Conservation (phyloP, 768 basidiomycete species). For the Tephrocybe sp. region DNA sequence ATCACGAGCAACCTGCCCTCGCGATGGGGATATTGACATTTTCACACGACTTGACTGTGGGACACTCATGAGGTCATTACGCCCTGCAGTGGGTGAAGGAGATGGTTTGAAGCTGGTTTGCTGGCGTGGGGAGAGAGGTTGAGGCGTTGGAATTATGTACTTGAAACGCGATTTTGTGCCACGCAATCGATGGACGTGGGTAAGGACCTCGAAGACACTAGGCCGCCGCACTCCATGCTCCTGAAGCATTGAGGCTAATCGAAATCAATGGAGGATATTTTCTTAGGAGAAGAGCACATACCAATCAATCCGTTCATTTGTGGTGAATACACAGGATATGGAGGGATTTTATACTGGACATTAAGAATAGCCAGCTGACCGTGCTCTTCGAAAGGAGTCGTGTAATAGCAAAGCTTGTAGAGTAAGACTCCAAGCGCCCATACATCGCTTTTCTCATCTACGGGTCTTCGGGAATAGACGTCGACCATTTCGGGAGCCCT, state of each 20-base stretch:
- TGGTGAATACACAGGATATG: constrained; percentile 83
- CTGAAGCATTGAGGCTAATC: constrained; percentile 83
- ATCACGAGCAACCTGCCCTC: constrained; percentile 63
- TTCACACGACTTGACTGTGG: constrained; percentile 21
- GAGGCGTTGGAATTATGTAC: constrained; percentile 57
- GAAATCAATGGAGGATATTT: constrained; percentile 9
- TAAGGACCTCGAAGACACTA: constrained; percentile 82
- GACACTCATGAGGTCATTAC: constrained; percentile 28
- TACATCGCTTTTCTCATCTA: constrained; percentile 94
- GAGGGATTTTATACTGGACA: constrained; percentile 90
- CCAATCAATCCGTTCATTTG: constrained; percentile 84
- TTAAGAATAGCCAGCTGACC: constrained; percentile 95
- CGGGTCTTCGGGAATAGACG: constrained; percentile 74
- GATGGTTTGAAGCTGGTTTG: constrained; percentile 28
- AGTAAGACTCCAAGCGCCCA: constrained; percentile 97
- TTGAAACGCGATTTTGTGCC: constrained; percentile 82
- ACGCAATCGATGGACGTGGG: constrained; percentile 80
- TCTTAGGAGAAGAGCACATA: constrained; percentile 32
- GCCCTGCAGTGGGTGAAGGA: constrained; percentile 20
- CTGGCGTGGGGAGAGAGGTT: constrained; percentile 42
- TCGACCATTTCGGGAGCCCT: constrained; percentile 99
- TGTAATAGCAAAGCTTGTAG: constrained; percentile 99
- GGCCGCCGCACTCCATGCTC: constrained; percentile 89
- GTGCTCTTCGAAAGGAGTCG: constrained; percentile 98
- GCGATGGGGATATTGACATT: constrained; percentile 26